Evolutionary conservation across 345 rosid genomes (phyloP), one percentile per base, ranked within the genome.

Genomic region (Hirschfeldia incana): DNA sequence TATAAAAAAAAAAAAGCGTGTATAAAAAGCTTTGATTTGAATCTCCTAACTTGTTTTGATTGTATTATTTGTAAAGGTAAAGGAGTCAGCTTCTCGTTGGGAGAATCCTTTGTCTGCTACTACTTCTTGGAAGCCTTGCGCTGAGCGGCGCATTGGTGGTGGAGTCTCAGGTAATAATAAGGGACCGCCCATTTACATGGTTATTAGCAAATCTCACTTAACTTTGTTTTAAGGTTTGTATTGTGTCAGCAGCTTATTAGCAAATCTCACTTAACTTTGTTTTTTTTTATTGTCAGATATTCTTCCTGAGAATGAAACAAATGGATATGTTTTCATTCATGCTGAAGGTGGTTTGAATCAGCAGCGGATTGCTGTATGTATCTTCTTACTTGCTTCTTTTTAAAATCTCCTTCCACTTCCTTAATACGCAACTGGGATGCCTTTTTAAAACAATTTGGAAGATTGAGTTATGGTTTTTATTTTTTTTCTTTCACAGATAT

Each of bases 301-400:
- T 85, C 95, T 91, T 83, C 86, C 86, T 2, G 93, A 92, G 87
- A 96, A 96, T 85, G 97, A 92, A 86, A 96, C 97, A 77, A 92
- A 76, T 80, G 99, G 98, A 26, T 96, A 93, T 79, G 88, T 96
- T 75, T 96, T 96, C 81, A 92, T 96, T 77, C 97, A 96, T 83
- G 99, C 99, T 8, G 99, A 96, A 84, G 99, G 99, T 59, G 99
- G 99, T 77, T 81, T 96, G 84, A 96, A 96, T 91, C 98, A 96
- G 83, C 99, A 96, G 82, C 86, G 99, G 62, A 96, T 96, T 70
- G 98, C 98, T 71, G 99, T 96, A 92, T 83, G 90, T 65, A 79
- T 84, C 61, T 78, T 84, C 83, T 27, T 30, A 10, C 28, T 28
- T 36, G 12, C 63, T 77, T 21, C 73, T 64, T 4, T 0, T 57